phyloP scores from a whole-genome alignment of 331 rosid genomes.

The Pyracantha coccinea region DNA sequence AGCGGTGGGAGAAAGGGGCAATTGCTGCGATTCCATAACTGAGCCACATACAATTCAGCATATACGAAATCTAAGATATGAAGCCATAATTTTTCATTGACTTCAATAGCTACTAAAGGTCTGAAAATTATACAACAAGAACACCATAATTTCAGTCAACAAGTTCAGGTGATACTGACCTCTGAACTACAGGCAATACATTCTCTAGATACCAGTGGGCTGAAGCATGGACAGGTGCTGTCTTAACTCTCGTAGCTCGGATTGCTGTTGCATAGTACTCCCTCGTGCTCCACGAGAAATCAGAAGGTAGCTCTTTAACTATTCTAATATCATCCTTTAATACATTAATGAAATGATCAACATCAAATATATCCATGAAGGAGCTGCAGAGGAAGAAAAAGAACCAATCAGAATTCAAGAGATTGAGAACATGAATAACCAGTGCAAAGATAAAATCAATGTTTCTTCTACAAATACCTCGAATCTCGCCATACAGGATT shows the following conservation, averaged over 20 bases:
- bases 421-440: not conserved
- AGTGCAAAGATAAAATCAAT: not conserved
- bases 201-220: constrained; percentile 79
- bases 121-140: not conserved
- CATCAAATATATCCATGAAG: constrained; percentile 82
- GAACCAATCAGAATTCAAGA: constrained; percentile 10
- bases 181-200: constrained; percentile 63
- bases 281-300: constrained; percentile 74
- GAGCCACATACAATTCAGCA: constrained; percentile 23
- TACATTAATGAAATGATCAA: constrained; percentile 82
- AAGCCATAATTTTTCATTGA: not conserved
- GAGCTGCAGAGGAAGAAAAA: constrained; percentile 49
- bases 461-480: constrained; percentile 35
- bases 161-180: constrained; percentile 49
- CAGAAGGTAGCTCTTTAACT: constrained; percentile 73
- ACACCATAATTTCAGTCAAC: constrained; percentile 6
- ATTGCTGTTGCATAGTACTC: constrained; percentile 57
- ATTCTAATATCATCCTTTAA: constrained; percentile 74
- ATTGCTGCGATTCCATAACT: constrained; percentile 87
- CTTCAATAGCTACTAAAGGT: not conserved
- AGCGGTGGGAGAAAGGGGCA: constrained; percentile 87
- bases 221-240: constrained; percentile 76
- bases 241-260: constrained; percentile 65
- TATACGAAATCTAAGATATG: constrained; percentile 6
- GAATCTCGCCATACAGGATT: constrained; percentile 92